Percentiles rank a stretch among this genome's conserved stretches.
Conservation (phyloP, 345 rosid genomes). For the Pelargonium nanum region DNA sequence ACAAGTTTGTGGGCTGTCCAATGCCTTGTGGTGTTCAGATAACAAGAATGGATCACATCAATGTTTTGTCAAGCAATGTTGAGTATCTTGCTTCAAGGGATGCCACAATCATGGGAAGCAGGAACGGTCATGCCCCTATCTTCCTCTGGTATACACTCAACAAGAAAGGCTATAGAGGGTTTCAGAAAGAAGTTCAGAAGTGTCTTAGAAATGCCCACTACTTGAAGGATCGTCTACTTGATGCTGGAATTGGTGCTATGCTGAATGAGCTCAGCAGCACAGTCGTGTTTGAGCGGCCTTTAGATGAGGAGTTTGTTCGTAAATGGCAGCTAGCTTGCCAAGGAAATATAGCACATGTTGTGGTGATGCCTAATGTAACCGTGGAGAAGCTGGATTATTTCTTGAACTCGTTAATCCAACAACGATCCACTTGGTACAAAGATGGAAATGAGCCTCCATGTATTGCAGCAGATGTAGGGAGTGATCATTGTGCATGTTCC, state of each 20-base stretch:
- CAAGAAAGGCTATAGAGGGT: slow-evolving; percentile 84
- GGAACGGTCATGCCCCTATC: slow-evolving; percentile 95
- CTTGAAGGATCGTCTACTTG: slow-evolving; percentile 53
- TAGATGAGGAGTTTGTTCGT: slow-evolving; percentile 79
- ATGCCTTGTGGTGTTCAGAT: slow-evolving; percentile 98
- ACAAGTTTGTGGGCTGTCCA: slow-evolving; percentile 93
- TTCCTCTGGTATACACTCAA: slow-evolving; percentile 94
- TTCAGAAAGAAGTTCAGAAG: slow-evolving; percentile 92
- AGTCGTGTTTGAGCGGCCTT: slow-evolving; percentile 85
- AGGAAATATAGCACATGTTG: slow-evolving; percentile 76
- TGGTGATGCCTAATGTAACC: slow-evolving; percentile 87
- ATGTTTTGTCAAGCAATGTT: slow-evolving; percentile 70
- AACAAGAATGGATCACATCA: slow-evolving; percentile 75
- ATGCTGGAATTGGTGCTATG: slow-evolving; percentile 81
- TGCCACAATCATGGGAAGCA: slow-evolving; percentile 98
- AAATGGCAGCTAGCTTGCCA: slow-evolving; percentile 95
- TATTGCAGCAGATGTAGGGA: slow-evolving; percentile 53
- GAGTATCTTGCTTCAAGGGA: slow-evolving; percentile 95
- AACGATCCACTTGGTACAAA: slow-evolving; percentile 52
- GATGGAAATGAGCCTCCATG: slow-evolving; percentile 47
- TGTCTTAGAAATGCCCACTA: slow-evolving; percentile 88
- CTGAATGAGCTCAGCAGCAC: slow-evolving; percentile 46
- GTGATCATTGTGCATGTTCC: slow-evolving; percentile 52
- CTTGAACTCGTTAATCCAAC: slow-evolving; percentile 46
- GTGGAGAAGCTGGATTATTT: slow-evolving; percentile 73